Base-by-base conservation (phyloP, 768 basidiomycete species). In the Russula dissimulans region DNA sequence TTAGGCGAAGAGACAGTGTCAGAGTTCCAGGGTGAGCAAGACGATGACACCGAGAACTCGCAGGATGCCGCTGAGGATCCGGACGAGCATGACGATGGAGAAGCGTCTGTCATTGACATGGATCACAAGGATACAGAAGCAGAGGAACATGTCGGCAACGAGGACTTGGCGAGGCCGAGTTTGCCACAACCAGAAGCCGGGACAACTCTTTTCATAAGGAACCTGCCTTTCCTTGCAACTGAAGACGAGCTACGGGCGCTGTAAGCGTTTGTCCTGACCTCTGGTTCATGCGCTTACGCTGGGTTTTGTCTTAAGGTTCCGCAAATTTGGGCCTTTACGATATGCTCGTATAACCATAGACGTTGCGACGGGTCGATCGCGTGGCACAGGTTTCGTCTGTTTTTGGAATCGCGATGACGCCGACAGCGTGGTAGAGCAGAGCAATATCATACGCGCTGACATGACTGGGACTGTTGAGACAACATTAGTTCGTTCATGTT, bases 361-460 rank as follows among this genome's bases (percentile, higher is more conserved):
- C 66, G 78, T 76, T 7, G 82, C 78, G 1, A 92, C 87, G 1
- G 91, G 87, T 17, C 86, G 94, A 48, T 93, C 95, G 26, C 80
- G 93, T 48, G 97, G 97, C 29, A 95, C 94, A 6, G 97, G 94
- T 3, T 99, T 99, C 69, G 93, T 87, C 2, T 97, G 94, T 71
- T 97, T 95, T 74, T 97, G 95, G 94, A 91, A 95, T 59, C 84
- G 81, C 61, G 89, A 85, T 64, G 89, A 95, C 64, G 95, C 95
- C 15, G 86, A 95, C 68, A 84, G 84, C 61, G 92, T 84, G 9
- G 78, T 98, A 26, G 78, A 84, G 56, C 89, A 94, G 69, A 88
- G 92, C 60, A 84, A 90, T 29, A 75, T 85, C 5, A 72, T 92
- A 5, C 81, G 81, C 18, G 66, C 75, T 32, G 88, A 91, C 71